These are phyloP conservation scores for Lipomyces kockii DNA, from an alignment of 805 yeast species.

Conservation along the genomic window DNA sequence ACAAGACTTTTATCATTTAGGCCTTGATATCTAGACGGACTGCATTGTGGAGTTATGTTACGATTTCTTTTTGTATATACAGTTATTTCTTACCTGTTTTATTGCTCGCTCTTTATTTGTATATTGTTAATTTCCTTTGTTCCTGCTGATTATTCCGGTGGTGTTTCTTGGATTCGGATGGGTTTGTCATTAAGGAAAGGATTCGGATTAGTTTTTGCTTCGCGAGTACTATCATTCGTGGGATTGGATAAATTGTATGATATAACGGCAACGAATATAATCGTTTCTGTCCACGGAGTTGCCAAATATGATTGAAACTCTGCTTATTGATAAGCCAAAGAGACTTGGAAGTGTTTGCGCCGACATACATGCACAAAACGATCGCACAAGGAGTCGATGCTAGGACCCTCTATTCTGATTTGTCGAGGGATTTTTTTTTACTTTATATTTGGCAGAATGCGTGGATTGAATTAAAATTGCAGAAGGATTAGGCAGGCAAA, in stretches of 20 bases:
- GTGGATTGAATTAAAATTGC: too few species aligned
- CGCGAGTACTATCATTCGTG: neutral
- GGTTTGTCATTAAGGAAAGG: neutral
- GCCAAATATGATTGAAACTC: neutral
- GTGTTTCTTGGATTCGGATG: neutral
- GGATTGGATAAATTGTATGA: neutral
- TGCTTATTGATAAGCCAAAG: too few species aligned
- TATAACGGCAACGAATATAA: neutral
- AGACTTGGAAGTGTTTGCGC: too few species aligned
- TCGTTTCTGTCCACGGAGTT: neutral
- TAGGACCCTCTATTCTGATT: too few species aligned
- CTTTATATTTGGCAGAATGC: too few species aligned
- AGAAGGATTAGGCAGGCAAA: too few species aligned
- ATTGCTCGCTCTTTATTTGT: neutral
- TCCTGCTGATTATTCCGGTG: neutral
- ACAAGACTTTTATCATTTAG: slow-evolving; percentile 36
- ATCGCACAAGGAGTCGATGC: too few species aligned
- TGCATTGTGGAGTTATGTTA: neutral
- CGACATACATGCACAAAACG: too few species aligned
- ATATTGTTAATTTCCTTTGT: neutral
- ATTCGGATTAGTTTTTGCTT: neutral
- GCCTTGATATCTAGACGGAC: slow-evolving; percentile 1
- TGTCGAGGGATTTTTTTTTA: too few species aligned
- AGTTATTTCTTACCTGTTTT: neutral
- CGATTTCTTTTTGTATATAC: slow-evolving; percentile 1